Percentiles rank a stretch among this genome's conserved stretches.
Evolutionary conservation across 1,139 yeast genomes (phyloP).

Genomic region (Zygosaccharomyces sapae): DNA sequence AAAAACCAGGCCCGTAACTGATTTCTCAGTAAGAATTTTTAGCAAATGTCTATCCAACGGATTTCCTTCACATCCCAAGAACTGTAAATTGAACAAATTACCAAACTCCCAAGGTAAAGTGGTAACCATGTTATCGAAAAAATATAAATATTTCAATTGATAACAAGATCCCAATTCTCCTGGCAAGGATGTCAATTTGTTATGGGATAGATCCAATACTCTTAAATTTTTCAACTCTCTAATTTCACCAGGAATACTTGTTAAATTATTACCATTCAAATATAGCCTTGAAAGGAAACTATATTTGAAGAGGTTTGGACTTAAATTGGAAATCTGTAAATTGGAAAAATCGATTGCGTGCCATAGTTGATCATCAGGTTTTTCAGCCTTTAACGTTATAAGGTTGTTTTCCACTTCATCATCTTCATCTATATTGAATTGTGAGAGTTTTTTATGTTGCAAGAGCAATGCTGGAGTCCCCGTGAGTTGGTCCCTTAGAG

Average conservation of each 20-base stretch:
- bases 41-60: constrained; percentile 66
- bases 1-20: constrained; percentile 76
- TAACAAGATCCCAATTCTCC: constrained; percentile 77
- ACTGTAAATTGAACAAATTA: constrained; percentile 74
- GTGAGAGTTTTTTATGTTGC: constrained; percentile 59
- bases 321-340: constrained; percentile 68
- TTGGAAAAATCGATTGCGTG: constrained; percentile 90
- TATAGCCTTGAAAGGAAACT: constrained; percentile 82
- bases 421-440: constrained; percentile 63
- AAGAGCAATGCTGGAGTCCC: constrained; percentile 40
- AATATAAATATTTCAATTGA: constrained; percentile 73
- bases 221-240: constrained; percentile 68
- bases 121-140: constrained; percentile 79
- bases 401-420: constrained; percentile 53
- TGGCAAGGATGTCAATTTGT: constrained; percentile 67
- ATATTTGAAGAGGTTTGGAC: constrained; percentile 74
- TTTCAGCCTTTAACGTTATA: constrained; percentile 64
- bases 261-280: constrained; percentile 79
- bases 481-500: constrained; percentile 24
- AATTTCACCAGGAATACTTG: constrained; percentile 64
- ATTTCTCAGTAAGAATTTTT: constrained; percentile 69
- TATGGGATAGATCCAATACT: constrained; percentile 81
- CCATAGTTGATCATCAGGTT: constrained; percentile 72
- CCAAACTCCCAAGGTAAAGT: constrained; percentile 84
- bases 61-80: constrained; percentile 92